Conservation (phyloP, 352 stramenopile genomes). For the Phytophthora fragariae region DNA sequence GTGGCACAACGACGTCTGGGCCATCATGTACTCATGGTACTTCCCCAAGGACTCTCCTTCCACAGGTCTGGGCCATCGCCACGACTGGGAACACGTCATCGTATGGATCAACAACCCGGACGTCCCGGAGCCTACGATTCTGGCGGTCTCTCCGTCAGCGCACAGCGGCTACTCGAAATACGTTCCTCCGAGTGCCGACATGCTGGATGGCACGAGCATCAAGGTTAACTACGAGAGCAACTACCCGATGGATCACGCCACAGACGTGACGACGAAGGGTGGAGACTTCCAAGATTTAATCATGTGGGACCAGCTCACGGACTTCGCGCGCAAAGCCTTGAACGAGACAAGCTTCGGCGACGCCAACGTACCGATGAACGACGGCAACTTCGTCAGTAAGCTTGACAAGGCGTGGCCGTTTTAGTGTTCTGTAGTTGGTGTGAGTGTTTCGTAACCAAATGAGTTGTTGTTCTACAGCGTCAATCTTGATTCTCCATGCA, state of each 20-base stretch:
- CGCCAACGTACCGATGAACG: conserved; percentile 37
- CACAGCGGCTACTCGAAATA: conserved; percentile 1
- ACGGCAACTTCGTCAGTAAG: conserved; percentile 37
- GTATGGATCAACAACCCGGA: conserved; percentile 27
- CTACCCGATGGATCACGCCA: not conserved
- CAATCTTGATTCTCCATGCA: no score
- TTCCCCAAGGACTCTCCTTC: conserved; percentile 45
- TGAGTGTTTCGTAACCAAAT: not conserved
- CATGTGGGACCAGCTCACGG: conserved; percentile 13
- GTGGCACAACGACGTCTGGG: not conserved
- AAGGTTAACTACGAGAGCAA: not conserved
- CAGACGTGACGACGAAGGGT: not conserved
- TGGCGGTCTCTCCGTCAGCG: not conserved
- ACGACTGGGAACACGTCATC: conserved; percentile 40
- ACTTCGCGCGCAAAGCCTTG: conserved; percentile 4
- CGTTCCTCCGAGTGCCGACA: not conserved
- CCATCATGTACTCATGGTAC: conserved; percentile 39
- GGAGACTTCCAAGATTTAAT: not conserved
- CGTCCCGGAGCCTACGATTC: conserved; percentile 13
- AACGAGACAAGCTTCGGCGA: conserved; percentile 36
- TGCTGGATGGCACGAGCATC: not conserved
- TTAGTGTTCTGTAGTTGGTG: not conserved
- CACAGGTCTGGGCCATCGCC: conserved; percentile 39
- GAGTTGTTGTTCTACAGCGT: not conserved
- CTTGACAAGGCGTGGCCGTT: conserved; percentile 28